Conservation (phyloP, 2,329 filamentous ascomycete species). For the Cladophialophora immunda region DNA sequence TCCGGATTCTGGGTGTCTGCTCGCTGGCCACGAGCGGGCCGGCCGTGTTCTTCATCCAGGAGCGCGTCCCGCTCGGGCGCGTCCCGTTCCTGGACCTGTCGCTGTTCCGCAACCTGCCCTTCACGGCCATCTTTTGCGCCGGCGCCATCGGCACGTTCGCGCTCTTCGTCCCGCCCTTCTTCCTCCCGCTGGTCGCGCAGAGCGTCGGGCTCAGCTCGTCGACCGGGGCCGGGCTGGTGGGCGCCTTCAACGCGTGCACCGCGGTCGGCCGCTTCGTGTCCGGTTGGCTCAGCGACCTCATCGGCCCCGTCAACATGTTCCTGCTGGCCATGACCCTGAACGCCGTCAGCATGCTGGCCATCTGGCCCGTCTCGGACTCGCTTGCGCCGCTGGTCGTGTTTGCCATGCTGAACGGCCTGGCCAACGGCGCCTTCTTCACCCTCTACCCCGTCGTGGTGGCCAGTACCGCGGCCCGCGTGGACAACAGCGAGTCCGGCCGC, state of each 20-base stretch:
- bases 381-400: constrained; percentile 65
- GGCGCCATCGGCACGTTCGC: constrained; percentile 67
- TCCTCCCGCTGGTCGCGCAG: constrained; percentile 64
- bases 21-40: constrained; percentile 64
- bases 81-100: constrained; percentile 61
- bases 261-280: constrained; percentile 65
- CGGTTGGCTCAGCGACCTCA: constrained; percentile 62
- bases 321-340: constrained; percentile 59
- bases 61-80: constrained; percentile 53
- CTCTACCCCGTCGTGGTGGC: constrained; percentile 71
- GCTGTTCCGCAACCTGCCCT: constrained; percentile 62
- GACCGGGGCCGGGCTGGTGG: constrained; percentile 65
- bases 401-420: constrained; percentile 66
- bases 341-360: constrained; percentile 65
- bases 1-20: constrained; percentile 62
- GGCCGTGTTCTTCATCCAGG: constrained; percentile 63
- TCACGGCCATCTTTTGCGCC: constrained; percentile 62
- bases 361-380: constrained; percentile 68
- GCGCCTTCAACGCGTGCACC: constrained; percentile 69
- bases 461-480: constrained; percentile 61
- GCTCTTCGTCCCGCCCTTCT: constrained; percentile 69
- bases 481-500: constrained; percentile 45
- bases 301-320: constrained; percentile 66
- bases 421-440: constrained; percentile 71
- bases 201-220: constrained; percentile 64